Evolutionary conservation across 192 early-diverging fungal species (phyloP).

Genomic region (Coemansia umbellata): DNA sequence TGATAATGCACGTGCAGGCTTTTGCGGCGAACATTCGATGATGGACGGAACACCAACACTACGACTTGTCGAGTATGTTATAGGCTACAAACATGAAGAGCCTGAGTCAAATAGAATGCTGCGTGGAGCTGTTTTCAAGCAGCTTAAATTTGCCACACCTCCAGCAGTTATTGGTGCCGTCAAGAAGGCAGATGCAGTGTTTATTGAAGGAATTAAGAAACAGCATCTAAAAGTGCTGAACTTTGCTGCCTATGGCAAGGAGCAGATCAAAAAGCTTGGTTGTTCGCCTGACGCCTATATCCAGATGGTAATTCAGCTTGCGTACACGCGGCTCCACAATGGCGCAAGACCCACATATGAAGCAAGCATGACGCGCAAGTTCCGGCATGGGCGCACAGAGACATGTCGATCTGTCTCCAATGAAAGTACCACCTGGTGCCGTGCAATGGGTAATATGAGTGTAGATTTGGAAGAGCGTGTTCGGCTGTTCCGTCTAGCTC

Average conservation of each 20-base stretch:
- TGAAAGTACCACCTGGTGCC: slow-evolving; percentile 80
- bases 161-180: slow-evolving; percentile 57
- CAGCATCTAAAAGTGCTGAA: slow-evolving; percentile 82
- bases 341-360: slow-evolving; percentile 83
- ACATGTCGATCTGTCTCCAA: slow-evolving; percentile 76
- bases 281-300: slow-evolving; percentile 76
- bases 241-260: slow-evolving; percentile 91
- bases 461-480: slow-evolving; percentile 55
- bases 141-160: slow-evolving; percentile 68
- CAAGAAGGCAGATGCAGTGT: slow-evolving; percentile 64
- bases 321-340: slow-evolving; percentile 89
- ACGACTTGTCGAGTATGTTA: slow-evolving; percentile 81
- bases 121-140: slow-evolving; percentile 25
- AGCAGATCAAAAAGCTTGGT: slow-evolving; percentile 82
- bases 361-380: slow-evolving; percentile 87
- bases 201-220: slow-evolving; percentile 65
- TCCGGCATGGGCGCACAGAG: slow-evolving; percentile 92
- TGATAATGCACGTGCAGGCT: slow-evolving; percentile 94
- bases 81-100: slow-evolving; percentile 39
- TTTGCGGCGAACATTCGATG: slow-evolving; percentile 90
- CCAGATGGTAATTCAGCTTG: slow-evolving; percentile 95
- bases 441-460: slow-evolving; percentile 72
- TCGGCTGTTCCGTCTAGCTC: slow-evolving; percentile 67
- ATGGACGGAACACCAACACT: slow-evolving; percentile 95
- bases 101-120: slow-evolving; percentile 51